Conservation (phyloP, 257 asterid genomes). For the Craterostigma plantagineum region DNA sequence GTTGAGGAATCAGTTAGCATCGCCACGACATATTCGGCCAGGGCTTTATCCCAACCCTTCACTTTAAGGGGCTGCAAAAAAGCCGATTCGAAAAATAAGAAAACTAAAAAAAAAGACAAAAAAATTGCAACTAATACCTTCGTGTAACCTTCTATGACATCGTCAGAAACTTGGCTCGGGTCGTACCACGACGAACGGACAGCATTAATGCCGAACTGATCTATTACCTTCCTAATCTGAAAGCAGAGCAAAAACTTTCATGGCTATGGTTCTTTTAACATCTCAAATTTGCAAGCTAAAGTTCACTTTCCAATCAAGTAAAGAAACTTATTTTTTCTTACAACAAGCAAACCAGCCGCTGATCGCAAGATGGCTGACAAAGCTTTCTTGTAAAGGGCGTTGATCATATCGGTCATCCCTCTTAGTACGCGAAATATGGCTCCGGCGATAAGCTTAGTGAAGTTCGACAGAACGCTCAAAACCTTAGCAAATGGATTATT, state of each 20-base stretch:
- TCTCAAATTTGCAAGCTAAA: no score
- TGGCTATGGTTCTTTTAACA: no score
- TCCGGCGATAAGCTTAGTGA: no score
- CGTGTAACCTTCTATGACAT: slow-evolving; percentile 65
- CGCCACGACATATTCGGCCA: slow-evolving; percentile 61
- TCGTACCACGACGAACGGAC: slow-evolving; percentile 75
- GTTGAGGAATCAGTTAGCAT: slow-evolving; percentile 41
- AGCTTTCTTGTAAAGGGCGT: slow-evolving; percentile 43
- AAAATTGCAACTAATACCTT: no score
- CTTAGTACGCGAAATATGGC: no score
- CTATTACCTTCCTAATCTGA: slow-evolving; percentile 67
- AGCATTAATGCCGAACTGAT: slow-evolving; percentile 54
- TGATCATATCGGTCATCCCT: slow-evolving; percentile 24
- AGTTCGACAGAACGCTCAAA: no score
- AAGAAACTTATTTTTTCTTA: slow-evolving; percentile 15
- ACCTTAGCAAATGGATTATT: slow-evolving; percentile 17
- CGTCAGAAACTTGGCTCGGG: slow-evolving; percentile 63
- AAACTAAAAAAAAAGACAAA: no score
- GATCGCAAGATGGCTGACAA: slow-evolving; percentile 64
- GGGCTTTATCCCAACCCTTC: slow-evolving; percentile 91
- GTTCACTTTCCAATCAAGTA: no score
- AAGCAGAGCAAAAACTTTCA: no score
- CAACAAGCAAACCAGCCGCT: slow-evolving; percentile 52
- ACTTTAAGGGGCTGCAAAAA: slow-evolving; percentile 67
- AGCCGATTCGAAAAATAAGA: no score